A percentile compares a stretch with the other conserved stretches of the same genome.
These are phyloP conservation scores for Dactylis glomerata DNA, from an alignment of 176 grass and related monocot genomes.

Conservation along the genomic window DNA sequence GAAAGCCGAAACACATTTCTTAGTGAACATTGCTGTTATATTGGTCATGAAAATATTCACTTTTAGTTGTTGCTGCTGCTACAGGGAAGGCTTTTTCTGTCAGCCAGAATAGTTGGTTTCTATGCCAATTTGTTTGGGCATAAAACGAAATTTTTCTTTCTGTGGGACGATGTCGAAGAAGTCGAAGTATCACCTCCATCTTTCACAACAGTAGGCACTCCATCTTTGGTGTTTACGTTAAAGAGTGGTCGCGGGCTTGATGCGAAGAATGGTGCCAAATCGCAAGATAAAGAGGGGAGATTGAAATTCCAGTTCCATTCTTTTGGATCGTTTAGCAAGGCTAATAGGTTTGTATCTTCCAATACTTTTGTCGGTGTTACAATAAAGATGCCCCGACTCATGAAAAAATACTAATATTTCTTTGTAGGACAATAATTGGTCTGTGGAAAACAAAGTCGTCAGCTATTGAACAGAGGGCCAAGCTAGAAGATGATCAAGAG, in stretches of 20 bases:
- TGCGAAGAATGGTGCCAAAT: conserved; percentile 60
- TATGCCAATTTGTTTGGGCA: conserved; percentile 83
- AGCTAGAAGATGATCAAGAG: conserved; percentile 61
- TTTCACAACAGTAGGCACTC: conserved; percentile 59
- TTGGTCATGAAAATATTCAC: neutral
- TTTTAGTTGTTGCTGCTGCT: neutral
- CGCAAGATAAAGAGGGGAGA: conserved; percentile 77
- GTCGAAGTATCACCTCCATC: conserved; percentile 68
- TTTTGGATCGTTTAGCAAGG: conserved; percentile 71
- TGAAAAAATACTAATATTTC: neutral
- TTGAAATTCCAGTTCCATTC: conserved; percentile 91
- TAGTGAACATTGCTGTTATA: neutral
- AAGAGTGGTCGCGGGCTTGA: conserved; percentile 72
- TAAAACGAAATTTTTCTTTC: conserved; percentile 93
- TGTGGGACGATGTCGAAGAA: conserved; percentile 85
- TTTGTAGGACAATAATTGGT: conserved; percentile 60
- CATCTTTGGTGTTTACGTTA: conserved; percentile 53
- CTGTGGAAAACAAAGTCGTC: conserved; percentile 73
- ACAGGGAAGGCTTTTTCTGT: conserved; percentile 82
- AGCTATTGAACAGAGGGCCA: conserved; percentile 47
- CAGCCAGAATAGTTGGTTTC: conserved; percentile 78
- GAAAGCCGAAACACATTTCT: neutral
- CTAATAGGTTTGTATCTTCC: conserved; percentile 46
- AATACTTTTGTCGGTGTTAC: too few relatives aligned
- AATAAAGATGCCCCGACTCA: neutral